Evolutionary conservation across 805 yeast genomes (phyloP).

Genomic region (Cyberlindnera euphorbiae): DNA sequence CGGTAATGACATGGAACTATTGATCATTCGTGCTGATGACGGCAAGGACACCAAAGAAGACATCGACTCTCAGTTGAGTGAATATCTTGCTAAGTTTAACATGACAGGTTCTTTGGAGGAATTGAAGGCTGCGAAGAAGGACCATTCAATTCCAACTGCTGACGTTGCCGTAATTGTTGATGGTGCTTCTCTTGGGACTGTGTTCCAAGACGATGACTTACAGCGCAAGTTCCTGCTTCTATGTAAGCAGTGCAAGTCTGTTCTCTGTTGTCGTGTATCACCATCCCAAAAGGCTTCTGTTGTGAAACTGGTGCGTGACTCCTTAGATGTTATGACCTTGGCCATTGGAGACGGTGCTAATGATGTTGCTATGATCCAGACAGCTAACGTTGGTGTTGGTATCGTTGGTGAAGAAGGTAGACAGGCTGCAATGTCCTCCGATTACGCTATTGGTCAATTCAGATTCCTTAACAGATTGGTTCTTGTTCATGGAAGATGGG

Average conservation of each 20-base stretch:
- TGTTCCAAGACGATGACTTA: slow-evolving; percentile 40
- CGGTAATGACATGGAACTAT: slow-evolving; percentile 69
- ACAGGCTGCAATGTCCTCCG: slow-evolving; percentile 85
- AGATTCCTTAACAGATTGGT: slow-evolving; percentile 62
- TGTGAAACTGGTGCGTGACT: slow-evolving; percentile 69
- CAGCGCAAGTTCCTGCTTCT: slow-evolving; percentile 57
- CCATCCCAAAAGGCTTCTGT: slow-evolving; percentile 88
- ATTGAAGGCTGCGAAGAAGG: slow-evolving; percentile 44
- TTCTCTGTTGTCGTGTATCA: slow-evolving; percentile 81
- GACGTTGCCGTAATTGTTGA: slow-evolving; percentile 69
- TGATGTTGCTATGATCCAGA: slow-evolving; percentile 88
- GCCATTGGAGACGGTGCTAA: slow-evolving; percentile 90
- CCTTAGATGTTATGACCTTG: slow-evolving; percentile 74
- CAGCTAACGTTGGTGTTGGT: slow-evolving; percentile 85
- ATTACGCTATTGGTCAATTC: slow-evolving; percentile 82
- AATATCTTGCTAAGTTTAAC: slow-evolving; percentile 40
- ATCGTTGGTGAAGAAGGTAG: slow-evolving; percentile 91
- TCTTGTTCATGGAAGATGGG: slow-evolving; percentile 83
- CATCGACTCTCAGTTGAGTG: slow-evolving; percentile 32
- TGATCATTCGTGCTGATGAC: slow-evolving; percentile 50
- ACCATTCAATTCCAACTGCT: slow-evolving; percentile 65
- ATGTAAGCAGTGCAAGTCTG: slow-evolving; percentile 78
- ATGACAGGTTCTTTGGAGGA: slow-evolving; percentile 59
- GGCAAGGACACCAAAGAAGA: slow-evolving; percentile 24
- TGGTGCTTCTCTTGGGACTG: slow-evolving; percentile 69